Evolutionary conservation across 1,284 basidiomycete genomes (phyloP).

Genomic region (Irpex rosettiformis): DNA sequence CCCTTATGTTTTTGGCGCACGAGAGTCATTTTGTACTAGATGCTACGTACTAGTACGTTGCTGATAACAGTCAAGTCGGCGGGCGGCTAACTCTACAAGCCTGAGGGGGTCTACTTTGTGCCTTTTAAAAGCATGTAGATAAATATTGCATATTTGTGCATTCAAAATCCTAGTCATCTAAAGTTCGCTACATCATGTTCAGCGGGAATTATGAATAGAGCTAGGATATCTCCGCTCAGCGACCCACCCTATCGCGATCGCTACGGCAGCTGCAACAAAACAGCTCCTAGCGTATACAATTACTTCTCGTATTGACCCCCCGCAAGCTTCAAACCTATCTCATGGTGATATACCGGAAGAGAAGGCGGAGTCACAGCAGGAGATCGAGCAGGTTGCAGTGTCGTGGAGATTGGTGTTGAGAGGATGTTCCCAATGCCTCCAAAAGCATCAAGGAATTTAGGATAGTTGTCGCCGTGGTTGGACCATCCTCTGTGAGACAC

Average conservation of each 20-base stretch:
- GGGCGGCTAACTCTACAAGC: background rate
- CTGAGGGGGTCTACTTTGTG: too few relatives aligned
- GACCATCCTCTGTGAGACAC: background rate
- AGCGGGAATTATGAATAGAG: background rate
- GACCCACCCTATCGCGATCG: constrained; percentile 25
- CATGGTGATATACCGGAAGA: background rate
- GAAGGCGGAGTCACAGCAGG: background rate
- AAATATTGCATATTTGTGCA: too few relatives aligned
- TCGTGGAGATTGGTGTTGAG: constrained; percentile 10
- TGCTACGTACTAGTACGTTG: too few relatives aligned
- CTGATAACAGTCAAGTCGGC: background rate
- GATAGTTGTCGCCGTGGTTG: constrained; percentile 18
- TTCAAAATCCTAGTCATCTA: too few relatives aligned
- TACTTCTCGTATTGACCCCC: constrained; percentile 31
- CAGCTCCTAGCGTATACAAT: constrained; percentile 34
- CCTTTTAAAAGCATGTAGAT: too few relatives aligned
- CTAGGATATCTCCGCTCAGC: background rate
- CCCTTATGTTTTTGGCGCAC: background rate
- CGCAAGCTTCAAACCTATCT: constrained; percentile 17
- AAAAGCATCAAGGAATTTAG: constrained; percentile 3
- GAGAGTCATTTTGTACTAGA: background rate
- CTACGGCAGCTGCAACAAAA: constrained; percentile 30
- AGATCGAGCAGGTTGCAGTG: background rate
- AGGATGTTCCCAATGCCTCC: constrained; percentile 11
- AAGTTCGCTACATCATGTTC: too few relatives aligned